Base-by-base conservation (phyloP, 1,284 basidiomycete genomes). In the Stereum hirsutum region DNA sequence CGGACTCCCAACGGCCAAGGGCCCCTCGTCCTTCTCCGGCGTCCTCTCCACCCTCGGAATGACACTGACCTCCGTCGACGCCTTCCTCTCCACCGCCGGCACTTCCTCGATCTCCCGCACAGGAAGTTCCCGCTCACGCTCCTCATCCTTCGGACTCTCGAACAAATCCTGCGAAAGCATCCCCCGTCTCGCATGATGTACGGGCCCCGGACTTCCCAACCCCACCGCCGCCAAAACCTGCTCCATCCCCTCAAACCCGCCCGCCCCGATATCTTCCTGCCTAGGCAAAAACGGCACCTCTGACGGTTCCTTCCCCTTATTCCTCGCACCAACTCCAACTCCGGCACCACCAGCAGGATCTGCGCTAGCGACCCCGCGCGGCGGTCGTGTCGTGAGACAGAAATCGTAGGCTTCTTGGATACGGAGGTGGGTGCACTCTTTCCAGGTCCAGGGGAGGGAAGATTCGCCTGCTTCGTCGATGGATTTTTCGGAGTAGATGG, bases 361-460 rank as follows among this genome's bases (percentile, higher is more conserved):
- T 17, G 14, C 31, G 14, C 8, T 32, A 14, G 5, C 19, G n/a
- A 32, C 5, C 5, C 31, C 31, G 39, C 58, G 61, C 52, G 59
- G 49, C 57, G 65, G 56, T 6, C 55, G 64, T 46, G 69, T 64
- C 12, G 74, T 77, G 28, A 87, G 64, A 56, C 89, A 91, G 50
- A 90, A 80, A 49, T 90, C 84, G 54, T 78, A 89, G 1, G 83
- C 82, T 45, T 87, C 83, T 54, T 81, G 78, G 30, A 91, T 69
- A 33, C 88, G 72, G 47, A 73, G 57, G n/a, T 78, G 69, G 0
- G 86, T 84, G 48, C 72, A 69, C 42, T 82, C 75, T 40, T 75
- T 71, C 89, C 89, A 91, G 42, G 64, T 67, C 88, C 89, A 91
- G 2, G 78, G 72, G 32, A 85, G 66, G 14, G 67, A 56, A 23